A percentile compares a stretch with the other conserved stretches of the same genome.
phyloP scores from a whole-genome alignment of 352 stramenopile species.

The Pythium insidiosum region DNA sequence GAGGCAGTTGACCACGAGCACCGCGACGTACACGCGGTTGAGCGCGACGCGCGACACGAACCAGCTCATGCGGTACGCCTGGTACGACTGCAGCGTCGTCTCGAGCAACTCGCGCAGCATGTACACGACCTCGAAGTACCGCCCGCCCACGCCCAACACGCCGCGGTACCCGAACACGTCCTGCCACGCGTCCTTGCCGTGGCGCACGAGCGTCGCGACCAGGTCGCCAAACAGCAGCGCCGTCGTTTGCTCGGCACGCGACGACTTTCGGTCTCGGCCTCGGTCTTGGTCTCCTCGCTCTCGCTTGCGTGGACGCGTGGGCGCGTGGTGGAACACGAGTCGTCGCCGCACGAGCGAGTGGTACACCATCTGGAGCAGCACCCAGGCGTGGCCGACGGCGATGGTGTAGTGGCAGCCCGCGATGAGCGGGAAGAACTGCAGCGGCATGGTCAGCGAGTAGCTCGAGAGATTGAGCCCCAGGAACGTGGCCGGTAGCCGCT shows the following conservation, averaged over 20 bases:
- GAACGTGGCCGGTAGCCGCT: background rate
- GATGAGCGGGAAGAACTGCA: conserved; percentile 1
- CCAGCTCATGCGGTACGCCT: conserved; percentile 20
- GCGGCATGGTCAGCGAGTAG: conserved; percentile 3
- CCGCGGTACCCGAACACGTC: background rate
- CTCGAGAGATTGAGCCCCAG: conserved; percentile 1
- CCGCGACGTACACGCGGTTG: conserved; percentile 10
- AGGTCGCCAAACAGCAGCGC: background rate
- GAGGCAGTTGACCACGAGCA: conserved; percentile 26
- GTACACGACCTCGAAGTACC: conserved; percentile 4
- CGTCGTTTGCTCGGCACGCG: background rate
- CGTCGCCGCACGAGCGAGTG: background rate
- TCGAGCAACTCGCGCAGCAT: conserved; percentile 14
- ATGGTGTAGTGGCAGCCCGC: background rate
- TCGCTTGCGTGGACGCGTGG: background rate
- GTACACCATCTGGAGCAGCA: conserved; percentile 9
- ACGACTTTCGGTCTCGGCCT: too few species aligned
- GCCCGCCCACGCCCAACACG: conserved; percentile 11
- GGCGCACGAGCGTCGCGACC: background rate
- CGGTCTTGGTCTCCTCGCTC: background rate
- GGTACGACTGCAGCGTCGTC: conserved; percentile 16
- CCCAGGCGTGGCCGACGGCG: conserved; percentile 5
- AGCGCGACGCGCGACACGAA: conserved; percentile 10
- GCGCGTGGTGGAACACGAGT: background rate
- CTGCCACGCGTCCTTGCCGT: background rate